Base-by-base conservation (phyloP, 179 eudicot genomes). In the Actinidia chinensis region DNA sequence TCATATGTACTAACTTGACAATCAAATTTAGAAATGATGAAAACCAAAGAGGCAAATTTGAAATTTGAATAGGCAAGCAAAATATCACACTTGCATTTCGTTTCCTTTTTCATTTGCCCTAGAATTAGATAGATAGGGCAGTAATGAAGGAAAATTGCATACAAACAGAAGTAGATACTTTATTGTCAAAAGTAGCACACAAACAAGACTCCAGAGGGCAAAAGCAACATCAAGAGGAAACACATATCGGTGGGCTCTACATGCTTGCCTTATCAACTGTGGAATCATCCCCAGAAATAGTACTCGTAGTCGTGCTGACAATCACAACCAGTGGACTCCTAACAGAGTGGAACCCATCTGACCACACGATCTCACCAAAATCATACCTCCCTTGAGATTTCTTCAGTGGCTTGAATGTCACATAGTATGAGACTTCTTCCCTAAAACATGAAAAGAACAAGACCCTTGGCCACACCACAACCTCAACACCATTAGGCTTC, bases 281-380 rank as follows among this genome's bases (percentile, higher is more conserved):
- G 6, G 23, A 28, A 54, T 18, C 14, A 25, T 15, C 36, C 68
- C 14, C 47, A 20, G 48, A 8, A 12, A 6, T 4, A 43, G 20
- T 15, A 15, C 23, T 61, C 43, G 46, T 60, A 44, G 28, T 33
- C 13, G 74, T 88, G 71, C 80, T 82, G 46, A 84, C 83, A 60
- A 71, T 78, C 33, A 88, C 90, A 67, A 81, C 86, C 80, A 88
- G 28, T 68, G 90, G 89, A 68, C 83, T 84, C 80, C 86, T 84
- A 7, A 88, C 90, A 23, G 63, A 73, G 76, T 88, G 83, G 42
- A 43, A 82, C 17, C 86, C 87, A 75, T 86, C 89, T 9, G 83
- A 84, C 89, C 89, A 84, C 12, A 83, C 81, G n/a, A 88, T 86
- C 79, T 85, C 84, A 36, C 90, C 90, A 78, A 86, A 86, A 68